A percentile compares a stretch with the other conserved stretches of the same genome.
These are phyloP conservation scores for Sugiyamaella pinicola DNA, from an alignment of 1,139 yeast species.

Conservation along the genomic window DNA sequence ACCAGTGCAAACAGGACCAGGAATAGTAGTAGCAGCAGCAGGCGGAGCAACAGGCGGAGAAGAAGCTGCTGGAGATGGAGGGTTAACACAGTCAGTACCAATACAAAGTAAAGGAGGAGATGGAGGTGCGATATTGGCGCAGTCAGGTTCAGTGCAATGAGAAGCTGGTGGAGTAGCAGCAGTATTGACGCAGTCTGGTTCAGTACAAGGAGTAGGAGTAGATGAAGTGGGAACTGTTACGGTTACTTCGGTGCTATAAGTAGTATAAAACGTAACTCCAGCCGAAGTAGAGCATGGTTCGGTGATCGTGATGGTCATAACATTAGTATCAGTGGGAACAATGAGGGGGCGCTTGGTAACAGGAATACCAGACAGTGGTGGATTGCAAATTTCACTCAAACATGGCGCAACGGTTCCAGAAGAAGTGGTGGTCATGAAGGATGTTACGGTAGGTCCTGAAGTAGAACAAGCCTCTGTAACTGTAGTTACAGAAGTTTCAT, in stretches of 20 bases:
- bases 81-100: neutral
- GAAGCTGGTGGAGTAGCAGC: neutral
- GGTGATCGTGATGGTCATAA: conserved; percentile 17
- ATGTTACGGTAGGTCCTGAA: neutral
- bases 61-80: neutral
- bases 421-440: conserved; percentile 14
- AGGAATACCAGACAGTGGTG: conserved; percentile 6
- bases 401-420: conserved; percentile 15
- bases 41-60: neutral
- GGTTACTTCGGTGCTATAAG: neutral
- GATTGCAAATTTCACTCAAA: neutral
- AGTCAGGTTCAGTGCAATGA: neutral
- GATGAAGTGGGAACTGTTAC: neutral
- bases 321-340: conserved; percentile 6
- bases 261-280: neutral
- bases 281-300: conserved; percentile 17
- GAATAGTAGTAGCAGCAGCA: neutral
- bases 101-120: neutral
- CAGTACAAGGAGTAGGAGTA: neutral
- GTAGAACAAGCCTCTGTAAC: conserved; percentile 18
- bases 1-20: conserved; percentile 4
- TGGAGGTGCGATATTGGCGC: neutral
- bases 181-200: neutral
- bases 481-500: conserved; percentile 16
- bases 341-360: conserved; percentile 1